These are phyloP conservation scores for Aspergillus nidulans DNA, from an alignment of 495 filamentous ascomycete species.

Conservation along the genomic window DNA sequence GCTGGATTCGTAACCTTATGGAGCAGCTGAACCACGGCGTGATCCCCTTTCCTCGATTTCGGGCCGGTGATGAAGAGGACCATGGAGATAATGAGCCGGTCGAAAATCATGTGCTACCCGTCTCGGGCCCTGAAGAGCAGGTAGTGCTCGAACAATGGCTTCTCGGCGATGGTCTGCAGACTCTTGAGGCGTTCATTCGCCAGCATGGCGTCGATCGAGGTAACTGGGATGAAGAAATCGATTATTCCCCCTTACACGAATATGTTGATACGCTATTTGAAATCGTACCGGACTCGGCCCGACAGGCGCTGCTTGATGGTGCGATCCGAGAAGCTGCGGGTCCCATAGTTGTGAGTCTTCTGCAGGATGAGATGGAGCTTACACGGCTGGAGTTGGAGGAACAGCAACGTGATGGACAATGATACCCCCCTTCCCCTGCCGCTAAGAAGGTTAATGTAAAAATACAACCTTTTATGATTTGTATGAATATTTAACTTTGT, in stretches of 20 bases:
- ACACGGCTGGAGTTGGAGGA: slow-evolving; percentile 20
- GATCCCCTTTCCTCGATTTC: slow-evolving; percentile 24
- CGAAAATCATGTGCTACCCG: slow-evolving; percentile 5
- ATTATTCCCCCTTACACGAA: slow-evolving; percentile 33
- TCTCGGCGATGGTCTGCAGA: slow-evolving; percentile 30
- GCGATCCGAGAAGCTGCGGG: slow-evolving; percentile 34
- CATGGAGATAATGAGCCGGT: slow-evolving; percentile 15
- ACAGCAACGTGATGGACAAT: slow-evolving; percentile 11
- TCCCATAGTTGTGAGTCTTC: slow-evolving; percentile 36
- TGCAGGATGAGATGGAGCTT: slow-evolving; percentile 39
- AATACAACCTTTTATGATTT: not conserved
- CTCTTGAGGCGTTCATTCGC: slow-evolving; percentile 33
- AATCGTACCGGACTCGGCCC: slow-evolving; percentile 24
- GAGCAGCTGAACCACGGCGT: slow-evolving; percentile 34
- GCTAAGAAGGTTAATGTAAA: not conserved
- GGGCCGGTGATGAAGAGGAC: slow-evolving; percentile 16
- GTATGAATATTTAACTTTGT: too few species aligned
- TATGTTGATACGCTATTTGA: slow-evolving; percentile 34
- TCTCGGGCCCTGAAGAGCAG: slow-evolving; percentile 27
- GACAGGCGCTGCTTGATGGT: slow-evolving; percentile 29
- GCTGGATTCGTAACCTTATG: slow-evolving; percentile 42
- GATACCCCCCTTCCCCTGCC: too few species aligned
- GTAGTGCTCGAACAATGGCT: slow-evolving; percentile 37
- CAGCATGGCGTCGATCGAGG: slow-evolving; percentile 43
- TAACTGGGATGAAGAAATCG: slow-evolving; percentile 40